These are phyloP conservation scores for Yarrowia yakushimensis DNA, from an alignment of 805 yeast genomes.

Conservation along the genomic window DNA sequence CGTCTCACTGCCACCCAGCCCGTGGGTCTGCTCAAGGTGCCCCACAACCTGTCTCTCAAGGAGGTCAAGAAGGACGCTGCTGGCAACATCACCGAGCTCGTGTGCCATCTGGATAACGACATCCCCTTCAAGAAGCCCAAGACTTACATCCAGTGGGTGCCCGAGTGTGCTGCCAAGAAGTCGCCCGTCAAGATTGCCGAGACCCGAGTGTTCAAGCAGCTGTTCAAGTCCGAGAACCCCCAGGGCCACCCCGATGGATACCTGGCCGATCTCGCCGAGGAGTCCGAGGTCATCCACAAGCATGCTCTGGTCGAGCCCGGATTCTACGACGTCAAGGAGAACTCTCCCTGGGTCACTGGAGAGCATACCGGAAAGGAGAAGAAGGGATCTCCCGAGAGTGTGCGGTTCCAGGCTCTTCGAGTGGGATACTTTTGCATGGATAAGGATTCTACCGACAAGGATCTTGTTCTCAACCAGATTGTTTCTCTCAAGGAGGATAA, in stretches of 20 bases:
- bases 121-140: constrained; percentile 71
- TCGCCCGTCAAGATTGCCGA: constrained; percentile 68
- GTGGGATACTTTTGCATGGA: constrained; percentile 95
- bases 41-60: constrained; percentile 71
- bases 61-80: constrained; percentile 56
- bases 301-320: constrained; percentile 76
- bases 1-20: constrained; percentile 92
- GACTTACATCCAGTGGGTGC: constrained; percentile 96
- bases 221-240: constrained; percentile 91
- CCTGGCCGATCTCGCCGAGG: constrained; percentile 74
- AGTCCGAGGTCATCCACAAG: constrained; percentile 65
- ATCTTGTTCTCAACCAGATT: constrained; percentile 77
- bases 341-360: constrained; percentile 65
- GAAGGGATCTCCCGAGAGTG: constrained; percentile 65
- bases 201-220: constrained; percentile 80
- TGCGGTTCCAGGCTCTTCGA: constrained; percentile 95
- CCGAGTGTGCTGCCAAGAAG: constrained; percentile 55
- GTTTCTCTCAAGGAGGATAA: constrained; percentile 86
- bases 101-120: constrained; percentile 75
- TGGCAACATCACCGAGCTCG: constrained; percentile 67
- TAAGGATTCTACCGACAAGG: constrained; percentile 60
- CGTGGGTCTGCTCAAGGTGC: constrained; percentile 91
- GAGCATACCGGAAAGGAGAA: constrained; percentile 61
- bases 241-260: constrained; percentile 82
- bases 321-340: constrained; percentile 59